Base-by-base conservation (phyloP, 306 rosid species). In the Rubus parviflorus region DNA sequence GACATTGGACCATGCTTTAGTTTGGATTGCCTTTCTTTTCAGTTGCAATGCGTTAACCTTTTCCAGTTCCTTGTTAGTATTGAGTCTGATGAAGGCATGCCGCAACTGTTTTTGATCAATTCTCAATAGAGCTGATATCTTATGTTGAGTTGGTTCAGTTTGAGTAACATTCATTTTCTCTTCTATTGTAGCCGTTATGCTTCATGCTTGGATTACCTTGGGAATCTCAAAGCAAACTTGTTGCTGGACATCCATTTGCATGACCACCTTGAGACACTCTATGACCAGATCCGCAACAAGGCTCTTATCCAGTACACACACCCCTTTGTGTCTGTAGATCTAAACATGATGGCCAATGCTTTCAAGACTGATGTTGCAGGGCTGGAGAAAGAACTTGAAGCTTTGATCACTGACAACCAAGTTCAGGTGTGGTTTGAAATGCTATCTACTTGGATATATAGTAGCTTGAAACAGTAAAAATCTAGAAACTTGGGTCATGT, bases 301-400 rank as follows among this genome's bases (percentile, higher is more conserved):
- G 98, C 98, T 64, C 94, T 93, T 53, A 93, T 93, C 87, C 98
- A 93, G 77, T 96, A 96, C 70, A 93, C 96, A 9, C 97, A 82
- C 82, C 99, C 99, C 68, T 96, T 96, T 87, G 89, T 91, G 15
- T 92, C 99, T 19, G 99, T 96, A 75, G 99, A 96, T 80, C 76
- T 96, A 72, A 75, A 79, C 72, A 89, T 86, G 97, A 96, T 96
- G 99, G 99, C 98, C 43, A 82, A 85, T 88, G 99, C 99, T 80
- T 96, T 96, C 89, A 96, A 91, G 87, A 96, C 98, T 72, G 92
- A 90, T 68, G 89, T 93, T 82, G 76, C 86, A 5, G 99, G 96
- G 81, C 89, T 96, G 65, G 92, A 88, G 90, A 96, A 96, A 86
- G 99, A 96, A 88, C 97, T 96, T 15, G 99, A 96, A 86, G 91